Conservation (phyloP, 2,329 filamentous ascomycete genomes). For the Stagonosporopsis rhizophila region DNA sequence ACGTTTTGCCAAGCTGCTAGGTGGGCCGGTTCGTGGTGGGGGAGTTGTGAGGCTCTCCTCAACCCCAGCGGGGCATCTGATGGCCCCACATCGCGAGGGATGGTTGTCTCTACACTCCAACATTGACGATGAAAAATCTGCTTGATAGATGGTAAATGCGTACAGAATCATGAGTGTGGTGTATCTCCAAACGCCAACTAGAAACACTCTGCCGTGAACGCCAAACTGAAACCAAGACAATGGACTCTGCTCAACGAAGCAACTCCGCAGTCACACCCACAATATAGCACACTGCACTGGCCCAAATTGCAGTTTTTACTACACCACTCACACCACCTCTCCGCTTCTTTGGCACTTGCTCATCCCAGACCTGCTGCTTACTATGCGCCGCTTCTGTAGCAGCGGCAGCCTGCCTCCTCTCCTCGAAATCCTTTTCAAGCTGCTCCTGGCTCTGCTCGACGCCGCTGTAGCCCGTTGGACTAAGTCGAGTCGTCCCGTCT, state of each 20-base stretch:
- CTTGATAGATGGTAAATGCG: not conserved
- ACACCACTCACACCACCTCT: slow-evolving; percentile 30
- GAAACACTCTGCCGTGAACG: not conserved
- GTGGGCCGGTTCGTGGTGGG: not conserved
- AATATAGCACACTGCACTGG: slow-evolving; percentile 39
- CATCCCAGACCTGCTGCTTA: slow-evolving; percentile 8
- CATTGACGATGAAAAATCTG: not conserved
- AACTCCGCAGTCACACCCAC: slow-evolving; percentile 43
- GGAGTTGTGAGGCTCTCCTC: not conserved
- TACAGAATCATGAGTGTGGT: slow-evolving; percentile 1
- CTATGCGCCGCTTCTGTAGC: slow-evolving; percentile 4
- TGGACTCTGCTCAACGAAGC: slow-evolving; percentile 1
- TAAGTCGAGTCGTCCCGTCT: slow-evolving; percentile 42
- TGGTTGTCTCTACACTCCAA: not conserved
- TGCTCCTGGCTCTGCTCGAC: slow-evolving; percentile 33
- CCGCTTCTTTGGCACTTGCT: slow-evolving; percentile 10
- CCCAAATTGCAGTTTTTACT: slow-evolving; percentile 42
- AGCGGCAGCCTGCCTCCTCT: slow-evolving; percentile 32
- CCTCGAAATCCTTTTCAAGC: slow-evolving; percentile 31
- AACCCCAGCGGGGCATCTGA: not conserved
- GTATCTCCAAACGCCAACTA: slow-evolving; percentile 4
- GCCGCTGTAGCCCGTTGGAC: slow-evolving; percentile 45
- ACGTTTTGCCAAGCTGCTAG: not conserved
- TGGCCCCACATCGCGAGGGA: not conserved
- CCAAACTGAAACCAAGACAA: not conserved